phyloP scores from a whole-genome alignment of 495 filamentous ascomycete genomes.

The Sphaerosporella brunnea region DNA sequence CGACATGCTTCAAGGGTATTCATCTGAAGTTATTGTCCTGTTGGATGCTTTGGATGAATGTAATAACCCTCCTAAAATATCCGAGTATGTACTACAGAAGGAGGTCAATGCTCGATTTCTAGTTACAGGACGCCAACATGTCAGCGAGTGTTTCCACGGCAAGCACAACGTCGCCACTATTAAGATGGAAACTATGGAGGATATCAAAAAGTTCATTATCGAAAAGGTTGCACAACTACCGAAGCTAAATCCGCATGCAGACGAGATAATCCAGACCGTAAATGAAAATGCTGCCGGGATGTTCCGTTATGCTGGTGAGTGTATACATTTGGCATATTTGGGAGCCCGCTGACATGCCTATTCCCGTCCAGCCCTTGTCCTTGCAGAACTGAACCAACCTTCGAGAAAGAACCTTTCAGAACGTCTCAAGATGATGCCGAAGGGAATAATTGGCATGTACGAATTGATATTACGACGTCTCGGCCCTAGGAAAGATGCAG shows the following conservation, averaged over 20 bases:
- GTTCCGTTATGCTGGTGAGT: conserved; percentile 11
- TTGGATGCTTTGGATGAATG: conserved; percentile 7
- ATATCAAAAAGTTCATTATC: not conserved
- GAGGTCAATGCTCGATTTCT: not conserved
- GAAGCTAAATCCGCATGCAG: not conserved
- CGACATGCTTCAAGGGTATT: not conserved
- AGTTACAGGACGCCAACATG: not conserved
- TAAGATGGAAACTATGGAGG: not conserved
- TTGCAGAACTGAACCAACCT: conserved; percentile 1
- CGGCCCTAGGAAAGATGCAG: not conserved
- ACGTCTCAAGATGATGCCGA: conserved; percentile 5
- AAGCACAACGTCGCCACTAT: not conserved
- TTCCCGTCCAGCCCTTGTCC: not conserved
- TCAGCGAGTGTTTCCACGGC: not conserved
- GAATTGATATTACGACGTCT: conserved; percentile 7
- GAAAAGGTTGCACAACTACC: not conserved
- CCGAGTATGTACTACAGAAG: not conserved
- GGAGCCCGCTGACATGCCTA: not conserved
- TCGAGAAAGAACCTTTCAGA: not conserved
- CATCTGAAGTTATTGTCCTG: not conserved
- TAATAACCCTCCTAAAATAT: not conserved
- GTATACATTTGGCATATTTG: not conserved
- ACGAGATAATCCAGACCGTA: not conserved
- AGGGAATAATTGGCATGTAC: conserved; percentile 7
- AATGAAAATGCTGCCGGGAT: conserved; percentile 4